phyloP scores from a whole-genome alignment of 495 filamentous ascomycete genomes.

The Penicillium paradoxum region DNA sequence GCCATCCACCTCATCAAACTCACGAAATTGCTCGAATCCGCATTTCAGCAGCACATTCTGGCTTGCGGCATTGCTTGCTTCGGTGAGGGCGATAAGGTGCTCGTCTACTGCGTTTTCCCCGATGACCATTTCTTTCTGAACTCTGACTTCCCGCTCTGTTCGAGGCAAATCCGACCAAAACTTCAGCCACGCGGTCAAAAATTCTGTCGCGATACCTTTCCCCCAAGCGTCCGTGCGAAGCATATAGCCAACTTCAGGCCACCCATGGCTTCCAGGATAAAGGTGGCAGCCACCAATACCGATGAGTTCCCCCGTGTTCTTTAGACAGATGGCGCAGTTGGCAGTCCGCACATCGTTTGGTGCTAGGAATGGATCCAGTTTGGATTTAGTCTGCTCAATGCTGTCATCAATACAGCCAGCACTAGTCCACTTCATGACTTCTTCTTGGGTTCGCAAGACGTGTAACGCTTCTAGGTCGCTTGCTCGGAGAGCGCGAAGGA shows the following conservation, averaged over 20 bases:
- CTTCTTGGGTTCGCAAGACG: conserved; percentile 41
- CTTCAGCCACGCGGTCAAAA: conserved; percentile 33
- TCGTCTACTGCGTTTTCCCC: conserved; percentile 20
- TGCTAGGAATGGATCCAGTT: conserved; percentile 28
- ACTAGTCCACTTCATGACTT: conserved; percentile 47
- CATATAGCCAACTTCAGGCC: conserved; percentile 47
- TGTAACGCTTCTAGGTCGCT: conserved; percentile 37
- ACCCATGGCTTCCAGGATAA: conserved; percentile 11
- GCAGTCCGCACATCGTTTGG: conserved; percentile 24
- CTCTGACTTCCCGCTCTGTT: conserved; percentile 24
- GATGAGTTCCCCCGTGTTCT: conserved; percentile 14
- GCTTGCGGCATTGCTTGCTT: conserved; percentile 26
- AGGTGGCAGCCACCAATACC: conserved; percentile 17
- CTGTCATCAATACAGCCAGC: conserved; percentile 30
- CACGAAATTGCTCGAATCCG: conserved; percentile 32
- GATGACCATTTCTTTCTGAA: conserved; percentile 11
- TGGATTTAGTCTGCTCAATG: conserved; percentile 27
- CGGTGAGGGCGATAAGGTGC: conserved; percentile 33
- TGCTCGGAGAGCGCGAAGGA: conserved; percentile 34
- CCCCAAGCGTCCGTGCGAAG: conserved; percentile 41
- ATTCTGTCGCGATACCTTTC: conserved; percentile 42
- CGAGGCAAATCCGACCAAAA: conserved; percentile 38
- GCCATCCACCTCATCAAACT: conserved; percentile 17
- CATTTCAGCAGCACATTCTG: conserved; percentile 35
- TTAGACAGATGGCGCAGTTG: conserved; percentile 39